A percentile compares a stretch with the other conserved stretches of the same genome.
These are phyloP conservation scores for Acanthochlamys bracteata DNA, from an alignment of 106 monocot species.

Conservation along the genomic window DNA sequence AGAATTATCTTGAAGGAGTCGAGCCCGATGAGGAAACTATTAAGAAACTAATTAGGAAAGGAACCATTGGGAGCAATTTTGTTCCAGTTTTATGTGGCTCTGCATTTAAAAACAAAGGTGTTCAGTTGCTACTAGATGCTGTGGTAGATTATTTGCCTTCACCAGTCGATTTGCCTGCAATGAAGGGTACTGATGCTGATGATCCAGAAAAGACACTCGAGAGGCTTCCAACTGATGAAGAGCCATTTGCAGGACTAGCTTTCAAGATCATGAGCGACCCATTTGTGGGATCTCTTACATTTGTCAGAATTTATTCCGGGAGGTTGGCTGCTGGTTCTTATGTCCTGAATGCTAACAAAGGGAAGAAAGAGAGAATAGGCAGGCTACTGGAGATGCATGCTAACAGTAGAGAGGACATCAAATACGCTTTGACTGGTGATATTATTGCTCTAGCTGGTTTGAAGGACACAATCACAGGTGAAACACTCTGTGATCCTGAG, in stretches of 20 bases:
- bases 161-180: conserved; percentile 86
- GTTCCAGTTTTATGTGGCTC: conserved; percentile 97
- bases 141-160: conserved; percentile 97
- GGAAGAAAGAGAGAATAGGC: conserved; percentile 89
- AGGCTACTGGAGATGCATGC: conserved; percentile 99
- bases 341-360: conserved; percentile 94
- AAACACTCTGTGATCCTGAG: conserved; percentile 86
- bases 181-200: conserved; percentile 85
- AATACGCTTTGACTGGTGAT: conserved; percentile 72
- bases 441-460: conserved; percentile 92
- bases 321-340: conserved; percentile 79
- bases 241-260: conserved; percentile 89
- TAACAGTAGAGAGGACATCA: conserved; percentile 87
- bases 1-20: conserved; percentile 88
- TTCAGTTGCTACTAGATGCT: conserved; percentile 89
- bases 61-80: conserved; percentile 59
- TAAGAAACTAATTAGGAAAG: conserved; percentile 76
- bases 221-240: conserved; percentile 62
- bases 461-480: conserved; percentile 94
- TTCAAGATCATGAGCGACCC: conserved; percentile 99
- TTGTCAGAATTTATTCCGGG: conserved; percentile 82
- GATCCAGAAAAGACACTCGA: conserved; percentile 59
- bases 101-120: conserved; percentile 99
- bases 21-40: conserved; percentile 80
- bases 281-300: conserved; percentile 93